Evolutionary conservation across 352 stramenopile species (phyloP), one percentile per base, ranked within the genome.

Genomic region (Plasmopara viticola): DNA sequence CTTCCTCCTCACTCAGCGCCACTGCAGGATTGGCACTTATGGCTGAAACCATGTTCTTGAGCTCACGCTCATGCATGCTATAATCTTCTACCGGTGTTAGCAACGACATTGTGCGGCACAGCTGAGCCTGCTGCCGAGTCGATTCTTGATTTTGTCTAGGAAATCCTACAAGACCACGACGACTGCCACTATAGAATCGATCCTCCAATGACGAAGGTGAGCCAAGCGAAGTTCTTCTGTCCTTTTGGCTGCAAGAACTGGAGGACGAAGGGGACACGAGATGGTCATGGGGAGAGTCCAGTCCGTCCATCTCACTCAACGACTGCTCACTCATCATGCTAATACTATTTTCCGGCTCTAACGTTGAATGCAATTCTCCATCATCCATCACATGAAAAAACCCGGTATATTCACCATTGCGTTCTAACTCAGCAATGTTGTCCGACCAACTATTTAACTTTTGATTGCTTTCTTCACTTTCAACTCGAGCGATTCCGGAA

Each of bases 251-350:
- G 54, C 61, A 74, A 10, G 65, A 71, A 38, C 75, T 86, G 12
- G 63, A 74, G 1, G 72, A 83, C 14, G 75, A 86, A 18, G 78
- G 78, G 9, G 78, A 89, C 9, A 89, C 60, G 20, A 89, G 57
- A 12, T 72, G 63, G 28, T 62, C 70, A 20, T 70, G 73, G 4
- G 68, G 67, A 5, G 67, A 66, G 33, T 73, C 64, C 4, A 81
- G 53, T 7, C 51, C 62, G 9, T 68, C 70, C 4, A 66, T 58
- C 38, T 77, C 72, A 34, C 60, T 71, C 9, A 73, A 25, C 28
- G 66, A 79, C 51, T 70, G 60, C 38, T 78, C 78, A 48, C 67
- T 74, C 51, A 70, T 50, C 53, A 78, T 66, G 38, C 61, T 74
- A 46, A 61, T 54, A 42, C 59, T 69, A 25, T 66, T 60, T 45